Percentiles rank a stretch among this genome's conserved stretches.
Evolutionary conservation across 192 early-diverging fungal species (phyloP).

Genomic region (Phlyctochytrium arcticum): DNA sequence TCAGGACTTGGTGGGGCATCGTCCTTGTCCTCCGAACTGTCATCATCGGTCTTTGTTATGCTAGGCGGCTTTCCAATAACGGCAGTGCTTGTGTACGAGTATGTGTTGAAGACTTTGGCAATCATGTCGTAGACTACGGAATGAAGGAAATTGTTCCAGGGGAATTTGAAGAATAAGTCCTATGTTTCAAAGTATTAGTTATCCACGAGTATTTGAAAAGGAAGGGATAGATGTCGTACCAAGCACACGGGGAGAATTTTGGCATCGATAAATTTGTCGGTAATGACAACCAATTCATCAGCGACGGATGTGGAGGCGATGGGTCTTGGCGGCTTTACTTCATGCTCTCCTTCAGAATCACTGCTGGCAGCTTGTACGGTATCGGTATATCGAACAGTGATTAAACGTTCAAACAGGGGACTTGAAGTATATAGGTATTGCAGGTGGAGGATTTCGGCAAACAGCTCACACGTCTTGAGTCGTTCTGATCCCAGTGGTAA

Average conservation of each 20-base stretch:
- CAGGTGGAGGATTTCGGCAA: conserved; percentile 94
- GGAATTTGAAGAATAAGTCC: conserved; percentile 88
- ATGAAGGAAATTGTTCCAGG: conserved; percentile 99
- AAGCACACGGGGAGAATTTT: conserved; percentile 51
- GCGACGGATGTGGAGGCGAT: conserved; percentile 32
- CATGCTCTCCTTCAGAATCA: neutral
- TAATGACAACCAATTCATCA: conserved; percentile 51
- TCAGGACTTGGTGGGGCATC: too few species aligned
- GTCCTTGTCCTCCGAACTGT: neutral
- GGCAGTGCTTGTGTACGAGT: conserved; percentile 55
- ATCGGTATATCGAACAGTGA: conserved; percentile 10
- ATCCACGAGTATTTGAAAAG: neutral
- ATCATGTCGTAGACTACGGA: conserved; percentile 98
- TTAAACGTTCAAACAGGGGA: conserved; percentile 53
- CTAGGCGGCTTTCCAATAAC: conserved; percentile 17
- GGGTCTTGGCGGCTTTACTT: conserved; percentile 2
- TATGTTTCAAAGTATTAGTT: conserved; percentile 10
- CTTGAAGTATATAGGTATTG: conserved; percentile 58
- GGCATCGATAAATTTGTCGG: conserved; percentile 45
- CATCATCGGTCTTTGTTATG: neutral
- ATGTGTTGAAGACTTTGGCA: conserved; percentile 94
- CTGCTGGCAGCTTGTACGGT: neutral
- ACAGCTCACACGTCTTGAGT: conserved; percentile 93
- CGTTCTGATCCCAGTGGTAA: conserved; percentile 91
- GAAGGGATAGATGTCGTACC: conserved; percentile 21